Base-by-base conservation (phyloP, 345 rosid species). In the Sapria himalayana region DNA sequence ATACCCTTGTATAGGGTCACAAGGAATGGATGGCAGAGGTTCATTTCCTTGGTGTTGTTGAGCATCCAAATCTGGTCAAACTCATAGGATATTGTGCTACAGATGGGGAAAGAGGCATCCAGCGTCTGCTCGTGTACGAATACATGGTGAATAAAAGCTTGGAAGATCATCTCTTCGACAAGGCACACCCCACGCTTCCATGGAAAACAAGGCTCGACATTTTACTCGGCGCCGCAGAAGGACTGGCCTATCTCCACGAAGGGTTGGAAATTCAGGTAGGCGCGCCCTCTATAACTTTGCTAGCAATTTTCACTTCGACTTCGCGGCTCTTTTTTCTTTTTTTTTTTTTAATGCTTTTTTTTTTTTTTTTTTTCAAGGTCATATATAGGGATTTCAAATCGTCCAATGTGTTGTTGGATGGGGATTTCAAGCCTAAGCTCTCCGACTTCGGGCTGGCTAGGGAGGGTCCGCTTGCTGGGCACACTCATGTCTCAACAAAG, bases 1-100 rank as follows among this genome's bases (percentile, higher is more conserved):
- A n/a, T n/a, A n/a, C n/a, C n/a, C 43, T 41, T 37, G 16, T 29
- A 1, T 12, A 85, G 96, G 96, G 96, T 47, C 93, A 81, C 51
- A 85, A 77, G 58, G 82, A 85, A 60, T 81, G 96, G 96, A 59
- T 81, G 33, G 79, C 92, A 18, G 96, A 85, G 45, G 92, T 85
- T 43, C 76, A 77, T 52, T 77, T 80, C 55, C 84, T 85, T 2
- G 81, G 93, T 4, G 67, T 81, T 11, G 67, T 81, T 46, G 82
- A 77, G 24, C 85, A 85, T 44, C 54, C 71, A 25, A 85, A 85
- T 58, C 79, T 85, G 14, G 96, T 81, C 34, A 85, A 80, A 49
- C 85, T 85, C 24, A 39, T 85, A 51, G 93, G 93, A 35, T 85
- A 81, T 41, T 80, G 96, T 45, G 70, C 73, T 1, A 74, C 56